Evolutionary conservation across 2,329 filamentous ascomycete genomes (phyloP).

Genomic region (Trichoderma brevicompactum): DNA sequence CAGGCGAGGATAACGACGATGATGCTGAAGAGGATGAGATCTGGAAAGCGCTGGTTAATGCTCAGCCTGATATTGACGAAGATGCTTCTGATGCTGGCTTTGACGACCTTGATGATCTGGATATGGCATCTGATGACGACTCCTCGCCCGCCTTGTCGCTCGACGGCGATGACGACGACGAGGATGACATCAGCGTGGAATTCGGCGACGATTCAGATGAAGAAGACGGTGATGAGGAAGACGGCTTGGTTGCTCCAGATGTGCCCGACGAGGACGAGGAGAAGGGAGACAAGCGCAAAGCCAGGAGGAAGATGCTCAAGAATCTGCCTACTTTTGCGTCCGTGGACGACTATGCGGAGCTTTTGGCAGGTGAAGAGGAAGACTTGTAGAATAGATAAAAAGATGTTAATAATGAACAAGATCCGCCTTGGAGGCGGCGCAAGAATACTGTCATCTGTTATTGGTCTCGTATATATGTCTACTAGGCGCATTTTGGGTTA

Average conservation of each 20-base stretch:
- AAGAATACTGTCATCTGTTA: background rate
- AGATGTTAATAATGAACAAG: background rate
- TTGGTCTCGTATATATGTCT: background rate
- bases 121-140: conserved; percentile 55
- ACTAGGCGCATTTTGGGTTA: background rate
- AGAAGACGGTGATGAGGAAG: conserved; percentile 37
- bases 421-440: background rate
- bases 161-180: conserved; percentile 53
- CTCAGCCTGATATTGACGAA: conserved; percentile 66
- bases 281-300: conserved; percentile 58
- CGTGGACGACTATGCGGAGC: conserved; percentile 87
- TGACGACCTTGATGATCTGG: conserved; percentile 54
- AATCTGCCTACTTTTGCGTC: conserved; percentile 91
- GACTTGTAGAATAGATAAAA: conserved; percentile 38
- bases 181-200: conserved; percentile 41
- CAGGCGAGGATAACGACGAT: conserved; percentile 51
- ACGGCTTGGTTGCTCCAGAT: conserved; percentile 44
- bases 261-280: conserved; percentile 61
- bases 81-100: conserved; percentile 58
- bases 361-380: conserved; percentile 76
- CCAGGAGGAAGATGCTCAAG: conserved; percentile 84
- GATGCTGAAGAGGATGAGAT: conserved; percentile 74
- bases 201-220: conserved; percentile 19
- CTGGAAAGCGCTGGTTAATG: conserved; percentile 87
- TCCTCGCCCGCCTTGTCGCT: conserved; percentile 42